These are phyloP conservation scores for Saccharomycopsis olivae DNA, from an alignment of 805 yeast species.

Conservation along the genomic window DNA sequence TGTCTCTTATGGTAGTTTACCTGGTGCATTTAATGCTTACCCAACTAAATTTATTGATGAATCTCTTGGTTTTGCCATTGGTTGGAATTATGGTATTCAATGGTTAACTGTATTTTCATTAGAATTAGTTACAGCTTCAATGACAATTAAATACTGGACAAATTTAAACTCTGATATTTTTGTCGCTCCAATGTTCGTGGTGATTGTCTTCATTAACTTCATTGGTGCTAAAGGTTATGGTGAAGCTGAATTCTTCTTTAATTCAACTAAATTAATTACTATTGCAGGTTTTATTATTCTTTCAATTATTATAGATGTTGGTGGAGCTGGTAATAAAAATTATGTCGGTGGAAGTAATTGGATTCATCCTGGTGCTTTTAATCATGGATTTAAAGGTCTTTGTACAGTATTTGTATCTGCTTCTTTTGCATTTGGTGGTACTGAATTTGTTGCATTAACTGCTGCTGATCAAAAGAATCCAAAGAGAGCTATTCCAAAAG, in stretches of 20 bases:
- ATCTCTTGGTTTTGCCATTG: slow-evolving; percentile 47
- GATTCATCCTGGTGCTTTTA: slow-evolving; percentile 45
- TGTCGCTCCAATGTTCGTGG: slow-evolving; percentile 40
- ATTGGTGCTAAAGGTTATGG: slow-evolving; percentile 51
- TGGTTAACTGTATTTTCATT: slow-evolving; percentile 54
- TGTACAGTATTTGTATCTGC: slow-evolving; percentile 43
- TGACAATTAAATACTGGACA: slow-evolving; percentile 52
- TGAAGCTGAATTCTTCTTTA: slow-evolving; percentile 56
- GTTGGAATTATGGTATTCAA: slow-evolving; percentile 54
- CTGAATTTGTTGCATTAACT: slow-evolving; percentile 48
- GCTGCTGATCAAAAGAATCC: slow-evolving; percentile 51
- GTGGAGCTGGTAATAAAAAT: slow-evolving; percentile 33
- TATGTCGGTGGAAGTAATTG: slow-evolving; percentile 42
- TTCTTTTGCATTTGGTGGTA: slow-evolving; percentile 53
- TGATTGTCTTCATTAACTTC: slow-evolving; percentile 36
- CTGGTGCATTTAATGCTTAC: slow-evolving; percentile 56
- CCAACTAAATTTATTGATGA: slow-evolving; percentile 46
- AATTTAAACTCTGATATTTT: slow-evolving; percentile 46
- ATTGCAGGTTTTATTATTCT: slow-evolving; percentile 47
- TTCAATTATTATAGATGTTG: slow-evolving; percentile 35
- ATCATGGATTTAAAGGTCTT: slow-evolving; percentile 45
- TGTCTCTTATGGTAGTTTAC: slow-evolving; percentile 42
- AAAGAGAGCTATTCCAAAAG: slow-evolving; percentile 43
- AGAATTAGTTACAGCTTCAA: slow-evolving; percentile 54
- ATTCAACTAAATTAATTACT: slow-evolving; percentile 53